A percentile compares a stretch with the other conserved stretches of the same genome.
Conservation (phyloP, 352 stramenopile genomes). For the Paralagenidium karlingii region DNA sequence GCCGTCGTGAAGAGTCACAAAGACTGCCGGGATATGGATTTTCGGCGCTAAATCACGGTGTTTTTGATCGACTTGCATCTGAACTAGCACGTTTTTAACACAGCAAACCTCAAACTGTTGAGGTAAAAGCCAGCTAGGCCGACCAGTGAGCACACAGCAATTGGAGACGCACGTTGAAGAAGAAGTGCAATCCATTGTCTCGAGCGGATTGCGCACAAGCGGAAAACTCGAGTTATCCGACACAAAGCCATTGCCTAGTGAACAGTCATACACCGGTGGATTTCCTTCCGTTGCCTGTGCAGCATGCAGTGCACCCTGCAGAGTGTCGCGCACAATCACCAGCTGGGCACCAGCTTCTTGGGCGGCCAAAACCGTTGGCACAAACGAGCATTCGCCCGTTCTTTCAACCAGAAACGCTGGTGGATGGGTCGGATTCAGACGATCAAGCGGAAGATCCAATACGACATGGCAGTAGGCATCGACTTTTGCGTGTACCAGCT, state of each 20-base stretch:
- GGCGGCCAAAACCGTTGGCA: conserved; percentile 24
- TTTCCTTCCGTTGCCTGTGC: no score
- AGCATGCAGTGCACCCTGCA: conserved; percentile 19
- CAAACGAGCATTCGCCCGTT: conserved; percentile 31
- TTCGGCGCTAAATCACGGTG: conserved; percentile 1
- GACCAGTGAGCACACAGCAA: conserved; percentile 22
- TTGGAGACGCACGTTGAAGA: conserved; percentile 14
- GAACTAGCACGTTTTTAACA: conserved; percentile 26
- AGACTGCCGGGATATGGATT: conserved; percentile 24
- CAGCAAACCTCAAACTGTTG: conserved; percentile 30
- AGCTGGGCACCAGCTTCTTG: conserved; percentile 18
- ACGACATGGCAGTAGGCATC: no score
- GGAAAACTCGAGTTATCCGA: conserved; percentile 22
- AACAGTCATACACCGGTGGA: conserved; percentile 39
- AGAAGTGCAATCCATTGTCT: conserved; percentile 10
- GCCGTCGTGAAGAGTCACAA: conserved; percentile 23
- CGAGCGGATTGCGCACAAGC: no score
- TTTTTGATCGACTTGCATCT: conserved; percentile 12
- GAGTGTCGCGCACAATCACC: conserved; percentile 32
- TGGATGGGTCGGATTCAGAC: no score
- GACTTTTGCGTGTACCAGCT: no score
- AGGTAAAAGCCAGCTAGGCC: not conserved
- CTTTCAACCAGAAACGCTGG: conserved; percentile 30
- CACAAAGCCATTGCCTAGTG: conserved; percentile 18
- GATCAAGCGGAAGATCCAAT: no score